A percentile compares a stretch with the other conserved stretches of the same genome.
Conservation (phyloP, 371 early-diverging fungal genomes). For the Mucor saturninus region DNA sequence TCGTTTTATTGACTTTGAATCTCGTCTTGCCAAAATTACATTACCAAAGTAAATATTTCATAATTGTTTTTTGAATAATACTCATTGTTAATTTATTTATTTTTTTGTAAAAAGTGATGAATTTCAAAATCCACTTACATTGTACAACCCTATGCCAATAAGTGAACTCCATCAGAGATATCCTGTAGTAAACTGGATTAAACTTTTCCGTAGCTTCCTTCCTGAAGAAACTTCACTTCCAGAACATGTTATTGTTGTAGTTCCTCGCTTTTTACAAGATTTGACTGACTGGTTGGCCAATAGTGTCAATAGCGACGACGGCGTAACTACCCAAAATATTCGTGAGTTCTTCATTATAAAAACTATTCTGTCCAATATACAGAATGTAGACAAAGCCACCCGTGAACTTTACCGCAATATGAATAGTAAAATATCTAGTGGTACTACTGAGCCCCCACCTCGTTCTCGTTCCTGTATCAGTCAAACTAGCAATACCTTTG, state of each 20-base stretch:
- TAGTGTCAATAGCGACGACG: constrained; percentile 4
- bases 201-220: constrained; percentile 9
- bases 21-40: constrained; percentile 43
- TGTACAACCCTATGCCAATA: constrained; percentile 57
- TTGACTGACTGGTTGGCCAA: constrained; percentile 17
- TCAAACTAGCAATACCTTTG: constrained; percentile 44
- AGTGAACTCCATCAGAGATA: constrained; percentile 38
- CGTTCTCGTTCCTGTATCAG: constrained; percentile 55
- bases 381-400: constrained; percentile 22
- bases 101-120: constrained; percentile 28
- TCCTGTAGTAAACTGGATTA: constrained; percentile 34
- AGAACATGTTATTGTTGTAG: constrained; percentile 12
- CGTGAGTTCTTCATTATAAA: constrained; percentile 24
- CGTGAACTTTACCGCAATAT: constrained; percentile 23
- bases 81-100: background rate
- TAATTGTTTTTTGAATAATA: background rate
- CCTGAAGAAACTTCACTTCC: constrained; percentile 10
- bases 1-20: constrained; percentile 57
- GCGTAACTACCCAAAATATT: constrained; percentile 9
- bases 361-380: constrained; percentile 14
- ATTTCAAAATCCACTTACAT: constrained; percentile 47
- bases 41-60: constrained; percentile 20
- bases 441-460: constrained; percentile 36
- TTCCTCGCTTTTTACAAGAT: constrained; percentile 14
- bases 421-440: constrained; percentile 34